These are phyloP conservation scores for Polygonum maritimum DNA, from an alignment of 148 eudicot species.

Conservation along the genomic window DNA sequence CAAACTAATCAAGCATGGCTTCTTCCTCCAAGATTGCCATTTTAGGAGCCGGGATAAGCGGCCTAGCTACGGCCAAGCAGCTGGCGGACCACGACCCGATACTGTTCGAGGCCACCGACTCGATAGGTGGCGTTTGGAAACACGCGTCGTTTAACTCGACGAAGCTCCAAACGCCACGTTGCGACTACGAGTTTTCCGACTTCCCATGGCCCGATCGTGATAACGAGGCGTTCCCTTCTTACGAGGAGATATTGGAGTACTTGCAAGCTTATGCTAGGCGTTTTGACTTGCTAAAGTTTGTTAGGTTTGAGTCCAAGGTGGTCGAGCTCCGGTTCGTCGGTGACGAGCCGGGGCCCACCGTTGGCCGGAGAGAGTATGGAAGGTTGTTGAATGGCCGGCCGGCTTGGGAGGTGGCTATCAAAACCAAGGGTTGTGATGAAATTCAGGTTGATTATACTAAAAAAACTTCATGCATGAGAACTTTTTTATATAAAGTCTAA, in stretches of 20 bases:
- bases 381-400: constrained; percentile 3
- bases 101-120: constrained; percentile 73
- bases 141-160: constrained; percentile 66
- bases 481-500: too few species aligned
- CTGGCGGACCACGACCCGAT: constrained; percentile 49
- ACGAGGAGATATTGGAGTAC: constrained; percentile 57
- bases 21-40: constrained; percentile 49
- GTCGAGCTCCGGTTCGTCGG: constrained; percentile 60
- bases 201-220: constrained; percentile 83
- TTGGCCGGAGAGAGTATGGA: neutral
- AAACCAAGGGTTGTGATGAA: neutral
- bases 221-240: constrained; percentile 49
- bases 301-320: constrained; percentile 76
- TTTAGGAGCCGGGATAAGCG: constrained; percentile 90
- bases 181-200: constrained; percentile 89
- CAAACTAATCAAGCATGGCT: neutral
- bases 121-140: constrained; percentile 87
- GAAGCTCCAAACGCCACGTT: constrained; percentile 81
- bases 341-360: neutral
- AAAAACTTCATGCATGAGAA: too few species aligned
- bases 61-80: constrained; percentile 87
- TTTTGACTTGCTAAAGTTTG: constrained; percentile 61
- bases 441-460: neutral
- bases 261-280: constrained; percentile 56
- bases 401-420: constrained; percentile 8